phyloP scores from a whole-genome alignment of 305 asterid genomes.

The Fraxinus floribunda region DNA sequence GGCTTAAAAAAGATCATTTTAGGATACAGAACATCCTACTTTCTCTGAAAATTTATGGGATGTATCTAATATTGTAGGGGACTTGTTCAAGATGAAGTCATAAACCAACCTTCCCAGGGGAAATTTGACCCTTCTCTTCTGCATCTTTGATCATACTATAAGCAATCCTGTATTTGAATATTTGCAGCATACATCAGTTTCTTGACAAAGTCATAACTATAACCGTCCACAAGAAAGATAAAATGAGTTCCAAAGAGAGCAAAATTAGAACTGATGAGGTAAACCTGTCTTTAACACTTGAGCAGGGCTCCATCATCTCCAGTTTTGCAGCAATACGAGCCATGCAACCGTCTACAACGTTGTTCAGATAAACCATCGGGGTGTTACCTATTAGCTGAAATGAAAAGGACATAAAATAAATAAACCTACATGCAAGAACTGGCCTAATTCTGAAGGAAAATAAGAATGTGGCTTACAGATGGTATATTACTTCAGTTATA shows the following conservation, averaged over 20 bases:
- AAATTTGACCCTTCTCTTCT: slow-evolving; percentile 46
- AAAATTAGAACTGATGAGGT: not conserved
- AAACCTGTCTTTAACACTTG: slow-evolving; percentile 53
- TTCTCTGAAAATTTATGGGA: too few species aligned
- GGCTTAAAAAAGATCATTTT: not conserved
- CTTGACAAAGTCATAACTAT: not conserved
- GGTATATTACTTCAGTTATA: slow-evolving; percentile 35
- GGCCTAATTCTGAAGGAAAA: not conserved
- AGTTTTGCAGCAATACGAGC: slow-evolving; percentile 47
- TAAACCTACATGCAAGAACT: not conserved
- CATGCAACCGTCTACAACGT: slow-evolving; percentile 38
- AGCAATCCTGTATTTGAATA: slow-evolving; percentile 35
- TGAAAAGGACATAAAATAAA: not conserved
- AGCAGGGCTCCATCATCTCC: slow-evolving; percentile 48
- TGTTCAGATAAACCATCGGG: slow-evolving; percentile 50
- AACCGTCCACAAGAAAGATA: not conserved
- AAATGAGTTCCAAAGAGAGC: not conserved
- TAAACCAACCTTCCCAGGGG: slow-evolving; percentile 43
- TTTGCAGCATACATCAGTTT: not conserved
- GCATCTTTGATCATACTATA: slow-evolving; percentile 49
- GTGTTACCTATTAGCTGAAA: slow-evolving; percentile 46
- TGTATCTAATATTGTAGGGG: too few species aligned
- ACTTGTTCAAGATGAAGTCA: not conserved
- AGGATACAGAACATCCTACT: too few species aligned
- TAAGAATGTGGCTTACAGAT: not conserved